phyloP scores from a whole-genome alignment of 371 early-diverging fungal species.

The Batrachochytrium dendrobatidis region DNA sequence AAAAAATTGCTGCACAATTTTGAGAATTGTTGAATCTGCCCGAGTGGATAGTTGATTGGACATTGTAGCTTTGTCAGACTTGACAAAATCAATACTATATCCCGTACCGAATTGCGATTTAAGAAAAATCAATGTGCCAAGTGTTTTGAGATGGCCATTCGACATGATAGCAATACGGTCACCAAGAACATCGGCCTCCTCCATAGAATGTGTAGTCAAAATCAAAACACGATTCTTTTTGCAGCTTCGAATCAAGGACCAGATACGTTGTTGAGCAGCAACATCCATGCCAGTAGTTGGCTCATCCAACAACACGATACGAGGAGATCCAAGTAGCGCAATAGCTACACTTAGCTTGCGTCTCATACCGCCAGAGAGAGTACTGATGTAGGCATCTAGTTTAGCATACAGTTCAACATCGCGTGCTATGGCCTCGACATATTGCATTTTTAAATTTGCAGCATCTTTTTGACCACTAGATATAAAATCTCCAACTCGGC shows the following conservation, averaged over 20 bases:
- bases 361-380: slow-evolving; percentile 2
- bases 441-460: neutral
- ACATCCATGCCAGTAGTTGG: slow-evolving; percentile 51
- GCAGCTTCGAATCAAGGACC: slow-evolving; percentile 53
- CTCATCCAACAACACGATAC: slow-evolving; percentile 37
- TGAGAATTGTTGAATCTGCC: no score
- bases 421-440: slow-evolving; percentile 35
- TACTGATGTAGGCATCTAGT: slow-evolving; percentile 23
- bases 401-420: slow-evolving; percentile 34
- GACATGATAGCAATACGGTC: slow-evolving; percentile 28
- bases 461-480: neutral
- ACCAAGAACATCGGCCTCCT: slow-evolving; percentile 17
- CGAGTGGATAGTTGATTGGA: no score
- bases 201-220: slow-evolving; percentile 63
- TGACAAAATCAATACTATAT: slow-evolving; percentile 11
- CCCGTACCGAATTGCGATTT: slow-evolving; percentile 22
- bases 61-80: no score
- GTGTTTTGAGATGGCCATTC: slow-evolving; percentile 12
- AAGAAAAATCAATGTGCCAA: slow-evolving; percentile 19
- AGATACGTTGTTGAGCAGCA: slow-evolving; percentile 51
- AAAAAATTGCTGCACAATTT: no score
- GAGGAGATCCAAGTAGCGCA: slow-evolving; percentile 18
- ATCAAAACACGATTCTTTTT: slow-evolving; percentile 50
- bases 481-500: neutral
- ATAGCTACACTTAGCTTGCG: slow-evolving; percentile 20